phyloP scores from a whole-genome alignment of 2,329 filamentous ascomycete species.

The Chaetomiaceae sp. region DNA sequence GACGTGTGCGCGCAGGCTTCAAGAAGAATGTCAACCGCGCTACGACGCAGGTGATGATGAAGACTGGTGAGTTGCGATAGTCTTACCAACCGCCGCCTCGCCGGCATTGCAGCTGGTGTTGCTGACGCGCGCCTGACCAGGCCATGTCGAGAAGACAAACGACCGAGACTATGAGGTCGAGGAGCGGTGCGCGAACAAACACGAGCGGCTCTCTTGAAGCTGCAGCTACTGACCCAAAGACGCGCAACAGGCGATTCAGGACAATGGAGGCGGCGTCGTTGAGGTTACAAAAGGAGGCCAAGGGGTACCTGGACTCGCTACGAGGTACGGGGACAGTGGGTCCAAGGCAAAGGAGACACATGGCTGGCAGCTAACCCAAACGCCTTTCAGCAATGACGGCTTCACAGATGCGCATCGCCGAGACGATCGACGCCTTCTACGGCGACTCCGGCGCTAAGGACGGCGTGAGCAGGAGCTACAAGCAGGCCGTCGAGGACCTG shows the following conservation, averaged over 20 bases:
- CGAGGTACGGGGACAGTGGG: conserved; percentile 51
- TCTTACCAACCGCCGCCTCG: not conserved
- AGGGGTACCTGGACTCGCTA: conserved; percentile 93
- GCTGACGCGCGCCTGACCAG: conserved; percentile 33
- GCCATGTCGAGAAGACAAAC: conserved; percentile 97
- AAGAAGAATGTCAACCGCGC: conserved; percentile 98
- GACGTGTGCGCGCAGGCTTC: conserved; percentile 50
- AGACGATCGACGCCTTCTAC: conserved; percentile 99
- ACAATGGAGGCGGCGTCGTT: conserved; percentile 95
- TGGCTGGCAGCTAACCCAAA: conserved; percentile 5
- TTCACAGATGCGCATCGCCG: conserved; percentile 97
- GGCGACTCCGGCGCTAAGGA: conserved; percentile 92
- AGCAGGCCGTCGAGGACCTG: conserved; percentile 94
- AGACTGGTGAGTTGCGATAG: conserved; percentile 60
- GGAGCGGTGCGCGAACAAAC: conserved; percentile 59
- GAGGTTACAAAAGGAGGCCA: conserved; percentile 93
- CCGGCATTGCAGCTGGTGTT: not conserved
- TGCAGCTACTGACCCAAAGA: conserved; percentile 1
- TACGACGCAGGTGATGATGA: conserved; percentile 99
- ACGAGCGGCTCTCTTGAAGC: not conserved
- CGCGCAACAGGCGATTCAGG: conserved; percentile 67
- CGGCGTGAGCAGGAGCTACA: conserved; percentile 93
- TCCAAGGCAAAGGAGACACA: no score
- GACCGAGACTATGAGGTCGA: conserved; percentile 99
- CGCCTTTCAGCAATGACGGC: conserved; percentile 80